A percentile compares a stretch with the other conserved stretches of the same genome.
Evolutionary conservation across 768 basidiomycete genomes (phyloP).

Genomic region (Boletus tylopilopsis): DNA sequence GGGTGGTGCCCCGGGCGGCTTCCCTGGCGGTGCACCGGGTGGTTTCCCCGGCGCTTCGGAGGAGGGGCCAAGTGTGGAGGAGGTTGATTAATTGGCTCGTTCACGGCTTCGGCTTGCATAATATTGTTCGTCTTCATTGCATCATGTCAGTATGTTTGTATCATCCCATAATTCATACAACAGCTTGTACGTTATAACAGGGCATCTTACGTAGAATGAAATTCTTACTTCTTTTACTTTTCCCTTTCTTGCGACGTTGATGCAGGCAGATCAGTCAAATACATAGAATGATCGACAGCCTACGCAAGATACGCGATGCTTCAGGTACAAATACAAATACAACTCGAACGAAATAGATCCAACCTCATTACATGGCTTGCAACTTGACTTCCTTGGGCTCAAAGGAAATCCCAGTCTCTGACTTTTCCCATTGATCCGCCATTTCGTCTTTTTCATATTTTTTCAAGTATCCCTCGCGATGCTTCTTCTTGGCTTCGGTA

Average conservation of each 20-base stretch:
- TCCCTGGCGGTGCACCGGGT: conserved; percentile 61
- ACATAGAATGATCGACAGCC: too few species aligned
- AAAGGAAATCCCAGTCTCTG: conserved; percentile 33
- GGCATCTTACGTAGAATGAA: conserved; percentile 31
- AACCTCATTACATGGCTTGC: neutral
- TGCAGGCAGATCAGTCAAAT: too few species aligned
- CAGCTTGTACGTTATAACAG: conserved; percentile 30
- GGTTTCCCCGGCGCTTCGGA: conserved; percentile 67
- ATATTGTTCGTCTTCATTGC: conserved; percentile 25
- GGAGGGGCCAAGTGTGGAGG: conserved; percentile 89
- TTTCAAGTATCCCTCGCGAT: conserved; percentile 37
- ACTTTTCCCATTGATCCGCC: conserved; percentile 38
- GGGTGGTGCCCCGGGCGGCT: conserved; percentile 52
- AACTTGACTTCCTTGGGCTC: conserved; percentile 28
- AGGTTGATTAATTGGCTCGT: conserved; percentile 64
- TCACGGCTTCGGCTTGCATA: conserved; percentile 18
- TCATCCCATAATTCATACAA: conserved; percentile 25
- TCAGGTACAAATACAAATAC: too few species aligned
- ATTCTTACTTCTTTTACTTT: conserved; percentile 1
- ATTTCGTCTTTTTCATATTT: conserved; percentile 34
- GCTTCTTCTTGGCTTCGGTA: conserved; percentile 32
- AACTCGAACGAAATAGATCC: too few species aligned
- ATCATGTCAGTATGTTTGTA: conserved; percentile 31
- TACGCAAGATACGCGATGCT: too few species aligned
- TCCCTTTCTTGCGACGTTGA: too few species aligned